Evolutionary conservation across 169 alveolate species (phyloP), one percentile per base, ranked within the genome.

Genomic region (Cryptosporidium meleagridis): DNA sequence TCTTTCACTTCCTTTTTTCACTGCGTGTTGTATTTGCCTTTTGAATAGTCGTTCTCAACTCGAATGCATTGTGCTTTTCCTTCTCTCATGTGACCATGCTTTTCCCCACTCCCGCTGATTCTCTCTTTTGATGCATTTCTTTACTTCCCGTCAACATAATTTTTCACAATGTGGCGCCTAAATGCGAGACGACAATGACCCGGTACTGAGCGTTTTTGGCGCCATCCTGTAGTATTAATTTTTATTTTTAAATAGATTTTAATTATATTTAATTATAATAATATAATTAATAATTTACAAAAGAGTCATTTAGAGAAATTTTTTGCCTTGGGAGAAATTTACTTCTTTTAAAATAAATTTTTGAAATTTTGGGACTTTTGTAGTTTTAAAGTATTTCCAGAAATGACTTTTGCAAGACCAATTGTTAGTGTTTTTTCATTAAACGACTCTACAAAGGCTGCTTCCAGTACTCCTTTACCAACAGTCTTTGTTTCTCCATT

Each of bases 401-500:
- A 72, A 31, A 80, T 80, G 89, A 80, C 89, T 33, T 59, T 65
- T n/a, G 93, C 98, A 61, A 94, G 97, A 85, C 98, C 97, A 62
- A 93, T 93, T 53, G 95, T 96, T 70, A 86, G 95, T 70, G 97
- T 96, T 3, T 95, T 93, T 93, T 85, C 94, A 59, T 91, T 93
- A 45, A 91, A 92, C 72, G 93, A 91, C 53, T 85, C 96, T 33
- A 80, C 92, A 33, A 93, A 93, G 84, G 93, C 93, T 45, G 91
- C 91, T 8, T 96, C 87, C n/a, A 93, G 87, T 35, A 69, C 94
- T n/a, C 94, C 97, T 67, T 87, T 97, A 86, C 99, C 99, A 10
- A 97, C 95, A 73, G 99, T 97, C 58, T 97, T 97, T 94, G 93
- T 97, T 73, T 97, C 98, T 16, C 99, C 99, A 71, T 96, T 98